Conservation (phyloP, 345 rosid species). For the Gossypium thurberi region DNA sequence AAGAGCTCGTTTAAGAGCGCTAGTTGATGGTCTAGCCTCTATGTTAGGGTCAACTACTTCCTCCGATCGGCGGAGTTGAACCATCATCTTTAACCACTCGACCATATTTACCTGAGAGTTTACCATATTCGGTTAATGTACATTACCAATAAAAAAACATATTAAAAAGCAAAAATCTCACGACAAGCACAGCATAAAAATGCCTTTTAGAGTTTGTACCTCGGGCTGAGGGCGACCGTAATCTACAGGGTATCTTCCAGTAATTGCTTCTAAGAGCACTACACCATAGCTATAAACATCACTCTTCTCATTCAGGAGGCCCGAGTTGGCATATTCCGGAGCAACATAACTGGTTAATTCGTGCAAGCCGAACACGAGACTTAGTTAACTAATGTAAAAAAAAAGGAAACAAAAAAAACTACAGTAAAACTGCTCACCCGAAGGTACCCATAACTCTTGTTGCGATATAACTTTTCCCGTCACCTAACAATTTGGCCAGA, state of each 20-base stretch:
- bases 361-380: constrained; percentile 2
- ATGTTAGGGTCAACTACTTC: constrained; percentile 80
- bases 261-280: constrained; percentile 85
- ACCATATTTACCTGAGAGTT: constrained; percentile 74
- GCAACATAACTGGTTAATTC: constrained; percentile 67
- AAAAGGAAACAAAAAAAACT: neutral
- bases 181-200: neutral
- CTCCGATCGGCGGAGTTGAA: constrained; percentile 72
- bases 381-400: neutral
- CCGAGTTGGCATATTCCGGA: constrained; percentile 94
- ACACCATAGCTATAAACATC: constrained; percentile 96
- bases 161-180: neutral
- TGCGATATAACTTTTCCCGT: constrained; percentile 76
- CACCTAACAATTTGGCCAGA: constrained; percentile 87
- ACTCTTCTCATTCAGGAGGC: constrained; percentile 87
- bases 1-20: constrained; percentile 82
- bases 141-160: constrained; percentile 5
- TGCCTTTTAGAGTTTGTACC: constrained; percentile 33
- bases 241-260: constrained; percentile 96
- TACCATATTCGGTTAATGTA: neutral
- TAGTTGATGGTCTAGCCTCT: constrained; percentile 69
- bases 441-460: constrained; percentile 99
- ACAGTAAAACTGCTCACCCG: constrained; percentile 42
- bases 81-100: constrained; percentile 95
- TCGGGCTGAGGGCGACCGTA: constrained; percentile 80